phyloP scores from a whole-genome alignment of 1,284 basidiomycete species.

The Malassezia sp. region DNA sequence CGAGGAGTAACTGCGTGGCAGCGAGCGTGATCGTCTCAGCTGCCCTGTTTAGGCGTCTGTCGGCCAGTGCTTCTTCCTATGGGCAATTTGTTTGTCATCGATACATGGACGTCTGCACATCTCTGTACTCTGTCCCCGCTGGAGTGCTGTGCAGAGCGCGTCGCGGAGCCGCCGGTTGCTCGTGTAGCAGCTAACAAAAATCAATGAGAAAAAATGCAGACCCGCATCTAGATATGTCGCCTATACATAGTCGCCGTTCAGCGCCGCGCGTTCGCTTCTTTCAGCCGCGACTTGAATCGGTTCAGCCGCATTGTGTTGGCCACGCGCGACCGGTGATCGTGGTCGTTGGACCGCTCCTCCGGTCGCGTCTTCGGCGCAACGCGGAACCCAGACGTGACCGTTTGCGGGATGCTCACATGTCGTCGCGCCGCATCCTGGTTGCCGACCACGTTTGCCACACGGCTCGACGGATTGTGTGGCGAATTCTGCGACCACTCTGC shows the following conservation, averaged over 20 bases:
- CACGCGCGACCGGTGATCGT: conserved; percentile 26
- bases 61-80: too few species aligned
- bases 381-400: conserved; percentile 30
- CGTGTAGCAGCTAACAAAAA: conserved; percentile 17
- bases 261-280: conserved; percentile 24
- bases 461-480: conserved; percentile 18
- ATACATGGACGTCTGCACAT: too few species aligned
- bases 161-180: too few species aligned
- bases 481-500: conserved; percentile 31
- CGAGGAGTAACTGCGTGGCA: conserved; percentile 14
- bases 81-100: too few species aligned
- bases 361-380: too few species aligned
- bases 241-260: neutral
- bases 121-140: too few species aligned
- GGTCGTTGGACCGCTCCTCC: conserved; percentile 24
- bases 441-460: neutral
- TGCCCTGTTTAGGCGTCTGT: too few species aligned
- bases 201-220: conserved; percentile 7
- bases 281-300: conserved; percentile 31
- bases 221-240: neutral
- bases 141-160: too few species aligned
- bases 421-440: conserved; percentile 18
- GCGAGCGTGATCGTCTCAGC: too few species aligned
- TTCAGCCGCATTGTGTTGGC: conserved; percentile 25
- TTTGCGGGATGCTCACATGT: conserved; percentile 33